Conservation (phyloP, 2,329 filamentous ascomycete species). For the Neodidymelliopsis sp. region DNA sequence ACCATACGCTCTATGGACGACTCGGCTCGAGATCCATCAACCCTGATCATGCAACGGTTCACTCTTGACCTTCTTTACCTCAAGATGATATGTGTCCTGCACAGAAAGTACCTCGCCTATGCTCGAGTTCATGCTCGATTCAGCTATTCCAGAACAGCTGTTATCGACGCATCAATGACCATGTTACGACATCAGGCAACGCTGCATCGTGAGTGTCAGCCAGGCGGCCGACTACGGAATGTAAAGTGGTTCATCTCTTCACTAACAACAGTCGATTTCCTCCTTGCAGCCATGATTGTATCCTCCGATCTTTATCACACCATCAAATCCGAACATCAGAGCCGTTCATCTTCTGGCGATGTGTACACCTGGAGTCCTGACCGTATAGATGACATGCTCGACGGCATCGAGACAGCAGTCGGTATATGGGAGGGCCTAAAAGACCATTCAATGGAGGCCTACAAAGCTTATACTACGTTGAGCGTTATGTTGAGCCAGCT, state of each 20-base stretch:
- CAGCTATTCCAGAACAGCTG: conserved; percentile 80
- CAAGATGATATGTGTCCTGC: conserved; percentile 87
- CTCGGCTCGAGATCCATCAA: conserved; percentile 72
- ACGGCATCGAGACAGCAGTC: conserved; percentile 73
- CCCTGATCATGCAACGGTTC: conserved; percentile 79
- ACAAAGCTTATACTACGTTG: conserved; percentile 83
- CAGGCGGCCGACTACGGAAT: conserved; percentile 73
- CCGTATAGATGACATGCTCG: conserved; percentile 75
- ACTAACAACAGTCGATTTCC: conserved; percentile 82
- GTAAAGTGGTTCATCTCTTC: conserved; percentile 82
- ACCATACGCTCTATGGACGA: conserved; percentile 78
- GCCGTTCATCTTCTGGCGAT: conserved; percentile 46
- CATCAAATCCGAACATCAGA: conserved; percentile 53
- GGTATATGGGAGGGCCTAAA: conserved; percentile 82
- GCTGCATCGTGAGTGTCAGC: conserved; percentile 76
- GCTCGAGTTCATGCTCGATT: conserved; percentile 79
- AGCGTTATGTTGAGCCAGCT: conserved; percentile 85
- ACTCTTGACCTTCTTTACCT: conserved; percentile 85
- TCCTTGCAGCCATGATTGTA: conserved; percentile 85
- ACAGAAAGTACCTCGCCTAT: conserved; percentile 83
- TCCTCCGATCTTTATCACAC: conserved; percentile 82
- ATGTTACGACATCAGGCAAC: conserved; percentile 80
- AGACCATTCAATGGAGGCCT: conserved; percentile 85
- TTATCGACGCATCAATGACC: conserved; percentile 85
- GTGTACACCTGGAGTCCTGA: conserved; percentile 56